Base-by-base conservation (phyloP, 768 basidiomycete genomes). In the Boletus bicolor region DNA sequence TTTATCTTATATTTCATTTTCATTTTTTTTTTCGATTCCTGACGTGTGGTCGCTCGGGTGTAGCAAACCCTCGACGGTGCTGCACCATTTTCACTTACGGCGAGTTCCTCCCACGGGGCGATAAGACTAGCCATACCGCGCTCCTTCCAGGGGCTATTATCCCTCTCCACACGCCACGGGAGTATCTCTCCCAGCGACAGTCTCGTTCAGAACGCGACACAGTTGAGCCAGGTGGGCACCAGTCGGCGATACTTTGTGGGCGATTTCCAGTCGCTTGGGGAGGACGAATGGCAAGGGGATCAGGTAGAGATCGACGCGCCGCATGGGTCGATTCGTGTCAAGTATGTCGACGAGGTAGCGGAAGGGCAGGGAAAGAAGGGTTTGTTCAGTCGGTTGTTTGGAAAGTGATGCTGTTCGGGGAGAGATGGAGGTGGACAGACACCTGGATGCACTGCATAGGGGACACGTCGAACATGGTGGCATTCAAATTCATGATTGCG, bases 191-290 rank as follows among this genome's bases (percentile, higher is more conserved):
- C 72, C 17, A 38, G 54, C 11, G 60, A 64, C 5, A 3, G 34
- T 5, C n/a, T 72, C 2, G 14, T 64, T 3, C 39, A 39, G 45
- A 60, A 61, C 5, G 52, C 49, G 17, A 70, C 62, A 0, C 65
- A 64, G 44, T 53, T 70, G 45, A 59, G 68, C 36, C 68, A 70
- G 17, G 5, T 64, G 1, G 60, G 46, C 3, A 8, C n/a, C 15
- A 35, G 37, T 5, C 58, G 53, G 35, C 55, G 62, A 37, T 70
- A 59, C 47, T 72, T 70, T 55, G 26, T 70, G 21, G 68, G 70
- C 2, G 55, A 70, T 46, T 62, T 70, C 14, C 3, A 24, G 56
- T 19, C 19, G 19, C 19, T 19, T 19, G 19, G 57, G 5, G 61
- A 58, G 5, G 56, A 24, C 5, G 51, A 36, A 4, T 70, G 70